Base-by-base conservation (phyloP, 2,329 filamentous ascomycete genomes). In the Teratosphaeria epicoccoides region DNA sequence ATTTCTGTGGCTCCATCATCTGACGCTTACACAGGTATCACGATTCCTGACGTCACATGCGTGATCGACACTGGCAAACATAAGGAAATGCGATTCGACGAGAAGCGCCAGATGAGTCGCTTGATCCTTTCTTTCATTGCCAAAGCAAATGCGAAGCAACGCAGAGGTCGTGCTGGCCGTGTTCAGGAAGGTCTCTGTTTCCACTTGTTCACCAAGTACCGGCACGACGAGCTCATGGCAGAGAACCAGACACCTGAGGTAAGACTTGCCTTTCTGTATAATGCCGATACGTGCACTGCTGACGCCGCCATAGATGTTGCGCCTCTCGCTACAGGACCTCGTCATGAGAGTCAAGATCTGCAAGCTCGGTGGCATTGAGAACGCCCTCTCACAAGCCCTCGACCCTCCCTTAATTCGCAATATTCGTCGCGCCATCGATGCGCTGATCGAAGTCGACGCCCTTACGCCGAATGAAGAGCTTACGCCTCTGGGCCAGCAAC, bases 321-420 rank as follows among this genome's bases (percentile, higher is more conserved):
- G 93, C 0, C 75, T 98, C 3, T 96, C 93, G 0, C 74, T 98
- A 10, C 93, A 98, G 68, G 93, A 98, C 64, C 76, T 98, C 10
- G 89, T 95, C 4, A 90, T 98, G 66, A 83, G 93, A 7, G 90
- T 97, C 58, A 98, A 98, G 71, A 95, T 96, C 45, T 98, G 91
- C 75, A 95, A 94, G 64, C 80, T 98, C 43, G 93, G 93, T 10
- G 85, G 88, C 40, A 95, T 97, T 50, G 91, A 97, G 66, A 82
- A 91, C 60, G 96, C 90, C 0, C 76, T 98, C 9, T 80, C 85
- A 22, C 83, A 90, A 67, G 93, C 93, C 3, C 76, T 98, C 14
- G 93, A 98, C 65, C 85, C 91, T 0, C 93, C 93, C 0, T 90
- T 86, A 0, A 77, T 86, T 0, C 95, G 91, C 71, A 98, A 97